Evolutionary conservation across 805 yeast species (phyloP), one percentile per base, ranked within the genome.

Genomic region (Candida caryicola): DNA sequence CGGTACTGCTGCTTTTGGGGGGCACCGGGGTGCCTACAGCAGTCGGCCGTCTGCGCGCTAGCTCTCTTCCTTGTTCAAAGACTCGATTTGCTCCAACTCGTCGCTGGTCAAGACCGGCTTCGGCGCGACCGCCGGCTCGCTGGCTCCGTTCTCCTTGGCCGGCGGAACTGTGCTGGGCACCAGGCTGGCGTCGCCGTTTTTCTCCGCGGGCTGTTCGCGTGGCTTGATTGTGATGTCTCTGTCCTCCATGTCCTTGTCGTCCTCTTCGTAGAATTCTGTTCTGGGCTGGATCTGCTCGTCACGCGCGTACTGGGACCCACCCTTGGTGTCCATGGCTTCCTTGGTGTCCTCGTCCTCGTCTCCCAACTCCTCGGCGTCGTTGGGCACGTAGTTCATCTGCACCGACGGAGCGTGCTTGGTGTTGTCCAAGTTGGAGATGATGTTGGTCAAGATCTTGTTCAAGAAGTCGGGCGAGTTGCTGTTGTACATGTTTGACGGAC

Each of bases 391-490:
- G 49, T 86, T 83, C 81, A 88, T 77, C 64, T 91, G 98, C 23
- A 91, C 97, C 37, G 95, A 85, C n/a, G 99, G 99, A 0, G 97
- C 95, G 62, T 83, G 88, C 62, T 85, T 82, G n/a, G 97, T 88
- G 52, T 85, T 79, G 52, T 88, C 95, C 55, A 91, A 69, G 64
- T 86, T 89, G 42, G 77, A 69, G 37, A 84, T 73, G 37, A 91
- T 85, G 52, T 83, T 85, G 9, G 85, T 74, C 54, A 88, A 67
- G 36, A 91, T 82, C 61, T 87, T 85, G 62, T 88, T 87, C 52
- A 91, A 71, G 58, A 89, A 91, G 60, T 90, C 97, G 17, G 95
- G 91, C 17, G 91, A 79, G 64, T 91, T 91, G 36, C 96, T 96
- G 64, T 91, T 91, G 68, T 85, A 86, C 98, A 91, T 91, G 64